Base-by-base conservation (phyloP, 768 basidiomycete genomes). In the Tremella mesenterica region DNA sequence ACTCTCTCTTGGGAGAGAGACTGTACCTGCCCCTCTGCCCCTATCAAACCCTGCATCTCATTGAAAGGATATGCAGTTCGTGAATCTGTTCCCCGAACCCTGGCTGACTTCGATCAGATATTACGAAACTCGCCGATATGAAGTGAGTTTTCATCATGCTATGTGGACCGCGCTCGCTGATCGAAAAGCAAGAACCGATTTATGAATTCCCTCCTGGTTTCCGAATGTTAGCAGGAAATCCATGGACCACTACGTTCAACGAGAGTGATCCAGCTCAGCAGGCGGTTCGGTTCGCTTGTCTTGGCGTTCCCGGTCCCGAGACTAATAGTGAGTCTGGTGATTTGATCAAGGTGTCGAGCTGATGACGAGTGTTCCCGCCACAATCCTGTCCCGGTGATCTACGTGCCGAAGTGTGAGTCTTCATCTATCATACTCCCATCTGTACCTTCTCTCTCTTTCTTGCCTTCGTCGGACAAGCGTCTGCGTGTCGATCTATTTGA, bases 151-250 rank as follows among this genome's bases (percentile, higher is more conserved):
- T n/a, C n/a, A n/a, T n/a, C n/a, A n/a, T n/a, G n/a, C n/a, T n/a
- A n/a, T n/a, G n/a, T n/a, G n/a, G n/a, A n/a, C n/a, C n/a, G n/a
- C n/a, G n/a, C n/a, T n/a, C n/a, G n/a, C n/a, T n/a, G n/a, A n/a
- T n/a, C n/a, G n/a, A n/a, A n/a, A n/a, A n/a, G n/a, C n/a, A 53
- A 33, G 64, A 61, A 27, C 30, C 49, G 7, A 48, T 67, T 23
- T 53, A 57, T 25, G 62, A 60, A 21, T 67, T 67, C 52, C 65
- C 65, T 1, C 47, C 50, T 27, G 65, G 63, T 5, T 65, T 67
- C 48, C 31, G 60, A 29, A 63, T 67, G 63, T 3, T 64, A 7
- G 63, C 65, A 6, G 68, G 68, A 5, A 47, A 63, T 43, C 53
- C 63, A 3, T 39, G 44, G 5, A 8, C 57, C 23, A 56, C 44